These are phyloP conservation scores for Trichoderma asperellum DNA, from an alignment of 2,329 filamentous ascomycete species.

Conservation along the genomic window DNA sequence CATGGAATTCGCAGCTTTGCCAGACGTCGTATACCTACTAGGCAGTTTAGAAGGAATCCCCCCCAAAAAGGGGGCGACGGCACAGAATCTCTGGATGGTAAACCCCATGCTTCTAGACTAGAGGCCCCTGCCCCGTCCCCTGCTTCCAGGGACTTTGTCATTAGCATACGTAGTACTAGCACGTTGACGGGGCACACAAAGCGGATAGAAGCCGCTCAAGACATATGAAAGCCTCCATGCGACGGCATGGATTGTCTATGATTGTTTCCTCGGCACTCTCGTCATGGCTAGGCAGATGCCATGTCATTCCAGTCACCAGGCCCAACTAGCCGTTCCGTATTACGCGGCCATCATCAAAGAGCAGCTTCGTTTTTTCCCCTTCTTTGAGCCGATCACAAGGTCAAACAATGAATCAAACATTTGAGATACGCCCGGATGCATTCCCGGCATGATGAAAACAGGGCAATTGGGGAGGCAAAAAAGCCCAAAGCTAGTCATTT, in stretches of 20 bases:
- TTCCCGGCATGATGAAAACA: background rate
- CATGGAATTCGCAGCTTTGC: constrained; percentile 5
- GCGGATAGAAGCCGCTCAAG: background rate
- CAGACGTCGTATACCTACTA: background rate
- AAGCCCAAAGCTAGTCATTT: background rate
- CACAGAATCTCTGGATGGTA: background rate
- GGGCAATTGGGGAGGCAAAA: background rate
- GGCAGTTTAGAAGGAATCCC: background rate
- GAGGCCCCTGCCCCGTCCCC: background rate
- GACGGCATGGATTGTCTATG: background rate
- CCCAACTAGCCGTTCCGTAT: background rate
- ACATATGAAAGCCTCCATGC: background rate
- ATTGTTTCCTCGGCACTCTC: background rate
- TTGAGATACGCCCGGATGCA: background rate
- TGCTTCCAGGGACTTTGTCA: background rate
- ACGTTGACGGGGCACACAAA: background rate
- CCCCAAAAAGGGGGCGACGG: background rate
- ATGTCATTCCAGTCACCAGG: background rate
- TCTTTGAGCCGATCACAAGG: background rate
- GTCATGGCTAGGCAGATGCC: background rate
- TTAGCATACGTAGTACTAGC: background rate
- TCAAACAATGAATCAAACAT: background rate
- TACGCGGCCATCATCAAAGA: constrained; percentile 7
- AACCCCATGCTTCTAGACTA: constrained; percentile 14
- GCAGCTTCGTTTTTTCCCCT: background rate